phyloP scores from a whole-genome alignment of 495 filamentous ascomycete species.

The Xylaria telfairii region DNA sequence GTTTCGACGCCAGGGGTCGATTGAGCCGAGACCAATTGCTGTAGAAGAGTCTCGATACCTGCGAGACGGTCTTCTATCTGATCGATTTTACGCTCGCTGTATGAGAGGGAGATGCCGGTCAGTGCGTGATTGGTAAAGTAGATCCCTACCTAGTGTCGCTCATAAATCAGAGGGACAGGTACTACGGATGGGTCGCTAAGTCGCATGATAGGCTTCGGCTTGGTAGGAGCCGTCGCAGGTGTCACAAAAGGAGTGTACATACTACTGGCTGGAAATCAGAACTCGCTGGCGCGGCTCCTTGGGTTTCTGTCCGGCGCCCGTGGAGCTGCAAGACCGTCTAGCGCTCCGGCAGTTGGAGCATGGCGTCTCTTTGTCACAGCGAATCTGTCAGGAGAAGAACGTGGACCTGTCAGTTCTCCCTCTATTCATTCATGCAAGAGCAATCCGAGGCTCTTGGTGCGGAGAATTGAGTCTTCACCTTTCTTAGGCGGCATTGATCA shows the following conservation, averaged over 20 bases:
- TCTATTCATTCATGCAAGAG: slow-evolving; percentile 48
- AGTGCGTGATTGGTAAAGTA: not conserved
- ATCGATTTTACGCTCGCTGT: slow-evolving; percentile 73
- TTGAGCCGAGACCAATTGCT: slow-evolving; percentile 42
- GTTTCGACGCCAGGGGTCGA: slow-evolving; percentile 19
- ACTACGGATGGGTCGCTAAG: not conserved
- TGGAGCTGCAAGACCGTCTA: slow-evolving; percentile 61
- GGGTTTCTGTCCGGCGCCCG: slow-evolving; percentile 63
- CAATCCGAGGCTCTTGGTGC: slow-evolving; percentile 35
- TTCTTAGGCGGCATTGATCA: slow-evolving; percentile 52
- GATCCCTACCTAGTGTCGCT: not conserved
- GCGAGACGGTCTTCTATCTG: slow-evolving; percentile 67
- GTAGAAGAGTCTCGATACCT: slow-evolving; percentile 62
- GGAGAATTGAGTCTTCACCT: slow-evolving; percentile 52
- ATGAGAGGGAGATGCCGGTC: not conserved
- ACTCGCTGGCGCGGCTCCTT: slow-evolving; percentile 66
- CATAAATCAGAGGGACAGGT: not conserved
- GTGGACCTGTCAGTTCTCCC: not conserved
- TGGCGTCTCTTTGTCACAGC: slow-evolving; percentile 70
- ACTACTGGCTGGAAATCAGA: slow-evolving; percentile 74
- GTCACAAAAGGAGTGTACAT: slow-evolving; percentile 30
- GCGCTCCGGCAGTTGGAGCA: slow-evolving; percentile 71
- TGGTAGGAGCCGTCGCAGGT: not conserved
- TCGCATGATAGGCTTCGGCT: not conserved
- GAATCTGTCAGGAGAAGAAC: slow-evolving; percentile 60